Percentiles rank a stretch among this genome's conserved stretches.
Conservation (phyloP, 192 early-diverging fungal genomes). For the Podila minutissima region DNA sequence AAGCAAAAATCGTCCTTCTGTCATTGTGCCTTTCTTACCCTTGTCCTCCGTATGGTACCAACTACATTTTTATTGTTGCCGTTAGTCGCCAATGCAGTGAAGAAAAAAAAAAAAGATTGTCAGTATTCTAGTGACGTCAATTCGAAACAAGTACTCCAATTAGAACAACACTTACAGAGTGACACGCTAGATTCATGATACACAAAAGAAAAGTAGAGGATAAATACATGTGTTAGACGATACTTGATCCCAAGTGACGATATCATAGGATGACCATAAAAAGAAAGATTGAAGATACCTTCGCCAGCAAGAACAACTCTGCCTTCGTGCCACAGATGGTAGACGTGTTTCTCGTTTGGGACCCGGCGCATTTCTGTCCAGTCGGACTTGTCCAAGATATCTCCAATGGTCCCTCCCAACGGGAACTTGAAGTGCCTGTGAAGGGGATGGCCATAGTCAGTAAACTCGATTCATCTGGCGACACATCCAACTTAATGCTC, state of each 20-base stretch:
- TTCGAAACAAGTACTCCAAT: background rate
- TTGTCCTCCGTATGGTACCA: constrained; percentile 16
- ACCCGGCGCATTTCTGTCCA: constrained; percentile 2
- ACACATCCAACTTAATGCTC: background rate
- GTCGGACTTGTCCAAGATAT: constrained; percentile 5
- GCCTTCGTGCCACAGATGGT: constrained; percentile 17
- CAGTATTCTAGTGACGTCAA: too few relatives aligned
- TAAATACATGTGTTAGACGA: background rate
- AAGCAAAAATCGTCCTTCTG: background rate
- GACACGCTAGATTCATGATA: background rate
- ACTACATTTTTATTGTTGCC: background rate
- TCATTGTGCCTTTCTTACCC: constrained; percentile 6
- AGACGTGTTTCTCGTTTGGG: background rate
- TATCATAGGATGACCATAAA: background rate
- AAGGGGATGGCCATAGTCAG: background rate
- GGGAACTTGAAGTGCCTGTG: constrained; percentile 9
- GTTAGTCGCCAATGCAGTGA: background rate
- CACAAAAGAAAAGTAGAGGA: background rate
- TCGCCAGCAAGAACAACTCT: constrained; percentile 14
- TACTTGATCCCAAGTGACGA: too few relatives aligned
- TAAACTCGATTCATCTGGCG: background rate
- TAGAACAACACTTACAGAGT: background rate
- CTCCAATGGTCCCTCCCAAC: background rate
- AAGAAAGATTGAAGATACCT: constrained; percentile 1
- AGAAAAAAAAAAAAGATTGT: background rate